These are phyloP conservation scores for Zymoseptoria brevis DNA, from an alignment of 2,329 filamentous ascomycete species.

Conservation along the genomic window DNA sequence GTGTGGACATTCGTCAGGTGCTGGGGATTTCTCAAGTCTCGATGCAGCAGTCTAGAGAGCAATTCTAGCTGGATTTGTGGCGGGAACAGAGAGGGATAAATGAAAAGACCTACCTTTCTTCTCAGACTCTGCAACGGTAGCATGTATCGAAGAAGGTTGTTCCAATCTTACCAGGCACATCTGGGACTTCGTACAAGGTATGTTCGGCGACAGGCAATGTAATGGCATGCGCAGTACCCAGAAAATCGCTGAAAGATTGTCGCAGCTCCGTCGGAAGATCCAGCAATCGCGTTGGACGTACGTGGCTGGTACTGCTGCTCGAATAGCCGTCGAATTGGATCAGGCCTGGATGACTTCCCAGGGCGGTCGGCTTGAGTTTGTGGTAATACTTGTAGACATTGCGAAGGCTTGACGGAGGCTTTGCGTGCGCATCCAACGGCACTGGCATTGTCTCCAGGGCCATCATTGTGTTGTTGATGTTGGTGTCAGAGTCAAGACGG, in stretches of 20 bases:
- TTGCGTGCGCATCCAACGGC: constrained; percentile 64
- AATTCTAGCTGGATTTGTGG: constrained; percentile 59
- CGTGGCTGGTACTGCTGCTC: background rate
- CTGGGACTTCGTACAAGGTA: constrained; percentile 49
- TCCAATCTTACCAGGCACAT: constrained; percentile 56
- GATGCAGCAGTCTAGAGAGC: constrained; percentile 66
- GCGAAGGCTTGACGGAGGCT: constrained; percentile 63
- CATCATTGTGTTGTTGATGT: background rate
- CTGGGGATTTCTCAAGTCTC: constrained; percentile 61
- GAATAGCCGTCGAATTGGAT: constrained; percentile 6
- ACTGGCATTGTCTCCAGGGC: constrained; percentile 5
- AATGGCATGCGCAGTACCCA: background rate
- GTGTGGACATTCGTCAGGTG: constrained; percentile 89
- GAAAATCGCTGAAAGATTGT: constrained; percentile 14
- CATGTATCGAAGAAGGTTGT: background rate
- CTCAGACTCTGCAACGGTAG: constrained; percentile 16
- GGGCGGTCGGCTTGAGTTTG: constrained; percentile 46
- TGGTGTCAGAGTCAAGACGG: background rate
- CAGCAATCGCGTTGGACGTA: background rate
- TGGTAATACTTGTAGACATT: constrained; percentile 68
- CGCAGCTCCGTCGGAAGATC: constrained; percentile 10
- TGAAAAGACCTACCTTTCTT: constrained; percentile 54
- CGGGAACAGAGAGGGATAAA: constrained; percentile 69
- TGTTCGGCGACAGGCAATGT: background rate
- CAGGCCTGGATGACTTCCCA: constrained; percentile 31